phyloP scores from a whole-genome alignment of 2,329 filamentous ascomycete species.

The Cladophialophora exuberans region DNA sequence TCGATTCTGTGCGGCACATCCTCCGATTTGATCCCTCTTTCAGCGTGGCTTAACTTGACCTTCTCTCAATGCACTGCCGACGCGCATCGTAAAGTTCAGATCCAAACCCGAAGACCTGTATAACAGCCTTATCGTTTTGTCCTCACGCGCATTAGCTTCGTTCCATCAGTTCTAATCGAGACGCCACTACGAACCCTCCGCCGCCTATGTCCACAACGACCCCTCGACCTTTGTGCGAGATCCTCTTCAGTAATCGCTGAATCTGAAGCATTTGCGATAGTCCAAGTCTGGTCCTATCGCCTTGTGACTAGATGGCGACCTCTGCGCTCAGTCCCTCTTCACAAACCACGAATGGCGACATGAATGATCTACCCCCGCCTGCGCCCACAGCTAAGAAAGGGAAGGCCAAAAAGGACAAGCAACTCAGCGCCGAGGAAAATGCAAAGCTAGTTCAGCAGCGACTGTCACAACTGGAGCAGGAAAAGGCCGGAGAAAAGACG shows the following conservation, averaged over 20 bases:
- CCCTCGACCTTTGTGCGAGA: too few species aligned
- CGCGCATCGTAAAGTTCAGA: too few species aligned
- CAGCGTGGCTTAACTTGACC: background rate
- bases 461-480: constrained; percentile 92
- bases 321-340: constrained; percentile 34
- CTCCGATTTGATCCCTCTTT: constrained; percentile 9
- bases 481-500: constrained; percentile 90
- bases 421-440: constrained; percentile 81
- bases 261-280: background rate
- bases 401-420: constrained; percentile 76
- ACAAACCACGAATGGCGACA: constrained; percentile 46
- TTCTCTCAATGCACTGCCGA: background rate
- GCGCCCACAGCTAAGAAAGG: constrained; percentile 66
- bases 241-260: too few species aligned
- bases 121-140: too few species aligned
- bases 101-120: too few species aligned
- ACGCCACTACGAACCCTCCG: too few species aligned
- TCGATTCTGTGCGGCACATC: constrained; percentile 18
- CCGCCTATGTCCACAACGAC: too few species aligned
- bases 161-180: too few species aligned
- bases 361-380: constrained; percentile 44
- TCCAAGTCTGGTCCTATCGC: too few species aligned
- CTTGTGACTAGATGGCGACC: constrained; percentile 28
- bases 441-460: constrained; percentile 89
- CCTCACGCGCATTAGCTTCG: too few species aligned